Evolutionary conservation across 192 early-diverging fungal genomes (phyloP), one percentile per base, ranked within the genome.

Genomic region (Gamsiella multidivaricata): DNA sequence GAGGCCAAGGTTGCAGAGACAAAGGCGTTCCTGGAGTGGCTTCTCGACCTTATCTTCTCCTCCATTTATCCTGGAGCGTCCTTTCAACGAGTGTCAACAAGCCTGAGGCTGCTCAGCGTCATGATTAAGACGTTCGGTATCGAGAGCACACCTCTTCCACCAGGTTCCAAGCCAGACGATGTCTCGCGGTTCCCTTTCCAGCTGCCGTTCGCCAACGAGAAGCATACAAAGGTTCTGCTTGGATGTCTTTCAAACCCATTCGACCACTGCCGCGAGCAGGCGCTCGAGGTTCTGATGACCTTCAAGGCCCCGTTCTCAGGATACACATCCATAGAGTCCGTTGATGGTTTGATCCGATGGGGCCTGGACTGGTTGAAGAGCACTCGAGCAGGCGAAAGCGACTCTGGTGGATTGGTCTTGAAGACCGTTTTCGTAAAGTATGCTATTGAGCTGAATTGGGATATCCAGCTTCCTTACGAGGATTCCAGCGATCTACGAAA

Each of bases 371-470:
- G 86, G 78, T 82, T 93, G 26, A 82, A 69, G 59, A 92, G 89
- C 65, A 88, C 88, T 14, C 78, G 91, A 12, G 91, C 93, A 14
- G 87, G 89, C 18, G 92, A 97, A 72, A 92, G 93, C 71, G 93
- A 94, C 51, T 88, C 89, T 65, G 95, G 93, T 32, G 92, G 93
- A n/a, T 85, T 91, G 69, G 79, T 95, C 14, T 81, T 95, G 37
- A 86, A 92, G 22, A 84, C 92, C 72, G 69, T 95, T 23, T 95
- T 94, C 82, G 82, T 84, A 33, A 94, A 93, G 61, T 95, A 93
- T 80, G 90, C 94, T 7, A 59, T 85, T 12, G 69, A 70, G 22
- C 71, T 86, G n/a, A 75, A 72, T 1, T 81, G 73, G 71, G 71
- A 82, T 26, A 65, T 88, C 41, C 28, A 63, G 26, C 54, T 78